Base-by-base conservation (phyloP, 192 early-diverging fungal genomes). In the Dissophora globulifera region DNA sequence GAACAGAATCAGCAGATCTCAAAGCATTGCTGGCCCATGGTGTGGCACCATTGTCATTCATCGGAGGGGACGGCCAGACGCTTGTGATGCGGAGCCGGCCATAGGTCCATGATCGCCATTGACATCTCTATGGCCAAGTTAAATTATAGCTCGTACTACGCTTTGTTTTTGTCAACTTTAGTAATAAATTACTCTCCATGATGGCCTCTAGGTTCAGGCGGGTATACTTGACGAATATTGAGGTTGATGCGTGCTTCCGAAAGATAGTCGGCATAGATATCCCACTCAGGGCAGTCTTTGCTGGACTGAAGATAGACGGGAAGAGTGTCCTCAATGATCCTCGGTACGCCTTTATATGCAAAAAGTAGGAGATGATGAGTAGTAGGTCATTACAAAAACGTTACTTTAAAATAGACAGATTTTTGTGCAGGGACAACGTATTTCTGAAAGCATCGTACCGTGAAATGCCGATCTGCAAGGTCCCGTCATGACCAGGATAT, bases 401-500 rank as follows among this genome's bases (percentile, higher is more conserved):
- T 46, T 16, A 5, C 25, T 3, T n/a, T n/a, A n/a, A n/a, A n/a
- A n/a, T n/a, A n/a, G n/a, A n/a, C n/a, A n/a, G n/a, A n/a, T n/a
- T 38, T 38, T 38, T 13, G 35, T 38, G 35, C 35, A n/a, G n/a
- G n/a, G n/a, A n/a, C n/a, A n/a, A n/a, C n/a, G n/a, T n/a, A n/a
- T n/a, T n/a, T n/a, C n/a, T n/a, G n/a, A n/a, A 10, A 17, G 3
- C 5, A 31, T n/a, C 30, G 42, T 70, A 89, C 96, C 93, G 66
- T 98, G 96, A 76, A 92, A 97, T 19, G 89, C 87, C 19, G 81
- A 65, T 4, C 96, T 86, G 8, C 86, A 87, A 3, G 84, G 78
- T 17, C 93, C 91, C 51, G 90, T 91, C 96, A 98, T 97, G 10
- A 93, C 89, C 50, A 96, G 72, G 31, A 93, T 82, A 62, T 98